A percentile compares a stretch with the other conserved stretches of the same genome.
Conservation (phyloP, 495 filamentous ascomycete species). For the Bryoglossum gracile region DNA sequence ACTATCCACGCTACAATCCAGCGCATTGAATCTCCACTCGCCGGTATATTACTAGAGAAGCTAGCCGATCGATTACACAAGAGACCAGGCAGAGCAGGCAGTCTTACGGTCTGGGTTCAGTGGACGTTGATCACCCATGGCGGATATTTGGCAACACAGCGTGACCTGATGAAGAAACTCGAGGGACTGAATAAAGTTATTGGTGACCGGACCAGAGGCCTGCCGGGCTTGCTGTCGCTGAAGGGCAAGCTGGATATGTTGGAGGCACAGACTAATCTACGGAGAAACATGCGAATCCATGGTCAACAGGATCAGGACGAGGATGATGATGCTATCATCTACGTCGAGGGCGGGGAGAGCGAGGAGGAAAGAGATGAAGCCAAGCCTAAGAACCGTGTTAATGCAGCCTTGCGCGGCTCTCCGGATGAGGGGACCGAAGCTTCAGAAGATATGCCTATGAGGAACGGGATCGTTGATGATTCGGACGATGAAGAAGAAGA, state of each 20-base stretch:
- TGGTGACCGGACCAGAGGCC: constrained; percentile 71
- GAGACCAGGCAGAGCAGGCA: constrained; percentile 79
- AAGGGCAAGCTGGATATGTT: constrained; percentile 28
- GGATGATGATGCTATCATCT: constrained; percentile 72
- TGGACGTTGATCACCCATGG: constrained; percentile 94
- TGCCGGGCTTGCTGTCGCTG: constrained; percentile 76
- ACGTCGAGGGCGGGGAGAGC: constrained; percentile 73
- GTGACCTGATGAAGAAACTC: constrained; percentile 68
- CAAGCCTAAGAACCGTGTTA: constrained; percentile 28
- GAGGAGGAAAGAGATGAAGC: constrained; percentile 35
- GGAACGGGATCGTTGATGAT: constrained; percentile 32
- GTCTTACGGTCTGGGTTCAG: constrained; percentile 92
- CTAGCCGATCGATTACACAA: constrained; percentile 82
- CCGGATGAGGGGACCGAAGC: constrained; percentile 23
- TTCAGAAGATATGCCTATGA: constrained; percentile 29
- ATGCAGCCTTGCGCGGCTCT: constrained; percentile 27
- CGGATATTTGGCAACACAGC: constrained; percentile 77
- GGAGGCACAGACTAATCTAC: constrained; percentile 71
- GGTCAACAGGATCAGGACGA: constrained; percentile 46
- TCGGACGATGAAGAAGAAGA: constrained; percentile 38
- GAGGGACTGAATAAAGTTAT: constrained; percentile 73
- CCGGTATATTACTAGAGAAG: constrained; percentile 66
- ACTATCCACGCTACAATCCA: constrained; percentile 84
- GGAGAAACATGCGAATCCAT: constrained; percentile 50
- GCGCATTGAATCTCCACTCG: constrained; percentile 76